phyloP scores from a whole-genome alignment of 2,329 filamentous ascomycete species.

The Epichloe typhina region DNA sequence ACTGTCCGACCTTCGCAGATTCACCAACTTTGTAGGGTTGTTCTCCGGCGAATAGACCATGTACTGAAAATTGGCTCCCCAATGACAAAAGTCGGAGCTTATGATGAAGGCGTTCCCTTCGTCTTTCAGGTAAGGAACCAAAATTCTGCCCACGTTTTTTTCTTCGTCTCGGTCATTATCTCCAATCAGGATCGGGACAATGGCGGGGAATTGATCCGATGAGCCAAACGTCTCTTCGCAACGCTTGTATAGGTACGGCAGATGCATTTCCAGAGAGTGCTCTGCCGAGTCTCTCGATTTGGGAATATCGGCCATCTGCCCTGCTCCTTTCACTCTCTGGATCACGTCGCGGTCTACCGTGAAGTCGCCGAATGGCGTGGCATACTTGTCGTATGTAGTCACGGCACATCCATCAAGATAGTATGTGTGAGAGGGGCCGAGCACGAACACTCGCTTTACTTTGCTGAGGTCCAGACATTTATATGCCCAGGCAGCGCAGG shows the following conservation, averaged over 20 bases:
- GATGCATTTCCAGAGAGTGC: slow-evolving; percentile 93
- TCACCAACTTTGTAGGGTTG: slow-evolving; percentile 26
- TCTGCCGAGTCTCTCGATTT: slow-evolving; percentile 59
- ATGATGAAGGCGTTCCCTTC: slow-evolving; percentile 71
- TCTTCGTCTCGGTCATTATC: slow-evolving; percentile 54
- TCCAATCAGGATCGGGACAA: slow-evolving; percentile 81
- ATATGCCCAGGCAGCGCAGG: slow-evolving; percentile 90
- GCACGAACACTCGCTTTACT: slow-evolving; percentile 77
- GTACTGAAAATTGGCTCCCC: slow-evolving; percentile 73
- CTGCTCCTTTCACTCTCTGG: slow-evolving; percentile 29
- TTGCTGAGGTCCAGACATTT: slow-evolving; percentile 71
- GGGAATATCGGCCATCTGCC: slow-evolving; percentile 41
- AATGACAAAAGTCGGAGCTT: slow-evolving; percentile 95
- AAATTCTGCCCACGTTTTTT: slow-evolving; percentile 50
- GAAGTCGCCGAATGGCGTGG: slow-evolving; percentile 62
- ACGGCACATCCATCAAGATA: slow-evolving; percentile 67
- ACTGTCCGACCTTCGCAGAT: slow-evolving; percentile 19
- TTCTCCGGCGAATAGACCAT: slow-evolving; percentile 52
- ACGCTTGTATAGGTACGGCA: slow-evolving; percentile 83
- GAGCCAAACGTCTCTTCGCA: slow-evolving; percentile 38
- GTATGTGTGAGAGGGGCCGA: slow-evolving; percentile 85
- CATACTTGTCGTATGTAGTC: slow-evolving; percentile 56
- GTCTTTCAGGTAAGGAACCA: slow-evolving; percentile 67
- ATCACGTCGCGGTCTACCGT: slow-evolving; percentile 47
- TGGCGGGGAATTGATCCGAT: slow-evolving; percentile 47